Conservation (phyloP, 1,139 yeast species). For the Saccharomyces hybrid region DNA sequence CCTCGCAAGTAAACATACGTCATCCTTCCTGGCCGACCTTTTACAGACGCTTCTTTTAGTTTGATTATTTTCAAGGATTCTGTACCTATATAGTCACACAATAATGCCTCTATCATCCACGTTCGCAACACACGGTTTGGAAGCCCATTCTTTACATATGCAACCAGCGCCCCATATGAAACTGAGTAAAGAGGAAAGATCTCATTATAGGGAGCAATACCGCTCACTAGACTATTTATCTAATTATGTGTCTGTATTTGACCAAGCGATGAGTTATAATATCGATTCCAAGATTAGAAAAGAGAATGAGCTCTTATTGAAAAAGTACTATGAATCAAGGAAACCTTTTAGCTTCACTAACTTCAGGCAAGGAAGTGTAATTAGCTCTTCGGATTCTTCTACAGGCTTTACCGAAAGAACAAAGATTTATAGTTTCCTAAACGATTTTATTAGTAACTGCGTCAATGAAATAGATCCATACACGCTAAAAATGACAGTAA, state of each 20-base stretch:
- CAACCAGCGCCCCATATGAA: not conserved
- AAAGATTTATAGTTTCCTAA: constrained; percentile 9
- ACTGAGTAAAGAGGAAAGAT: not conserved
- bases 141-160: not conserved
- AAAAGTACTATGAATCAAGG: constrained; percentile 15
- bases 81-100: not conserved
- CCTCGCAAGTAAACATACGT: not conserved
- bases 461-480: not conserved
- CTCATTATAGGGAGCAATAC: not conserved
- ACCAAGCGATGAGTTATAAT: constrained; percentile 8
- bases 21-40: too few relatives aligned
- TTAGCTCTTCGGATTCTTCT: constrained; percentile 16
- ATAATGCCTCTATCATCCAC: not conserved
- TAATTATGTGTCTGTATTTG: constrained; percentile 10
- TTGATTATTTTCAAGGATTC: not conserved
- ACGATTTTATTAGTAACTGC: constrained; percentile 8
- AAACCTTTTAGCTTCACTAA: constrained; percentile 5
- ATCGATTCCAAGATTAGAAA: constrained; percentile 7
- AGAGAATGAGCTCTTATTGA: constrained; percentile 16
- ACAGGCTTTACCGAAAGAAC: constrained; percentile 11
- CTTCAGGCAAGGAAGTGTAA: constrained; percentile 17
- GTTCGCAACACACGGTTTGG: not conserved
- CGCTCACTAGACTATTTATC: constrained; percentile 6
- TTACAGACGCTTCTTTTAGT: not conserved
- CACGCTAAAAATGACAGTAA: constrained; percentile 2